A percentile compares a stretch with the other conserved stretches of the same genome.
Conservation (phyloP, 1,284 basidiomycete species). For the Entoloma clypeatum region DNA sequence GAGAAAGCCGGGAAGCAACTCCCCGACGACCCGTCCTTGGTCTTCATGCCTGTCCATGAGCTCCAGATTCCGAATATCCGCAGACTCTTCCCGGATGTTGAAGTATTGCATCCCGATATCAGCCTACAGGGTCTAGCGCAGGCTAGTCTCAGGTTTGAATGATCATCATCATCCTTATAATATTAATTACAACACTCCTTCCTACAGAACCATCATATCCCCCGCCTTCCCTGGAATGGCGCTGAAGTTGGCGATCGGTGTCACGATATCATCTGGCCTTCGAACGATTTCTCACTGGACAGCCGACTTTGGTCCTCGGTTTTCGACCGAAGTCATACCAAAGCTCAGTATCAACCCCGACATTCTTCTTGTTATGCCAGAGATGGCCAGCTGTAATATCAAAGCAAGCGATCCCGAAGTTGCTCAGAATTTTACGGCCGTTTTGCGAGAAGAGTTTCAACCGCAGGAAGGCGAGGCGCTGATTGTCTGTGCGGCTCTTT, state of each 20-base stretch:
- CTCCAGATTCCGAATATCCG: too few relatives aligned
- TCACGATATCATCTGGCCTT: conserved; percentile 50
- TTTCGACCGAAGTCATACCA: conserved; percentile 44
- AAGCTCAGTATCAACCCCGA: conserved; percentile 36
- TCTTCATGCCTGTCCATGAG: too few relatives aligned
- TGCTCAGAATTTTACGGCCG: conserved; percentile 48
- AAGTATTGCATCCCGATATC: too few relatives aligned
- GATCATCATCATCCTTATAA: not conserved
- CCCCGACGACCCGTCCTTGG: conserved; percentile 8
- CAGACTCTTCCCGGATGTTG: too few relatives aligned
- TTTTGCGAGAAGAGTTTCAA: too few relatives aligned
- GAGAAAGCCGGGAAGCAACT: conserved; percentile 24
- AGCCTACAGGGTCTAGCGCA: conserved; percentile 45
- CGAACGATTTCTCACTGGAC: conserved; percentile 54
- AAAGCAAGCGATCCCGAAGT: conserved; percentile 35
- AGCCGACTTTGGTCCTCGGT: too few relatives aligned
- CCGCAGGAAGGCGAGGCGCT: conserved; percentile 36
- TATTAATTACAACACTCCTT: not conserved
- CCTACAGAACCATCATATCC: conserved; percentile 39
- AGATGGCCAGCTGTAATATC: conserved; percentile 44
- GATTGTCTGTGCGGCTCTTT: conserved; percentile 44
- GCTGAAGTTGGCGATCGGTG: conserved; percentile 46
- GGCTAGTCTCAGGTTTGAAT: conserved; percentile 45
- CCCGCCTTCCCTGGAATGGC: conserved; percentile 39
- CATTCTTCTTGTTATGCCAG: conserved; percentile 40